Evolutionary conservation across 345 rosid genomes (phyloP).

Genomic region (Citrus glauca): DNA sequence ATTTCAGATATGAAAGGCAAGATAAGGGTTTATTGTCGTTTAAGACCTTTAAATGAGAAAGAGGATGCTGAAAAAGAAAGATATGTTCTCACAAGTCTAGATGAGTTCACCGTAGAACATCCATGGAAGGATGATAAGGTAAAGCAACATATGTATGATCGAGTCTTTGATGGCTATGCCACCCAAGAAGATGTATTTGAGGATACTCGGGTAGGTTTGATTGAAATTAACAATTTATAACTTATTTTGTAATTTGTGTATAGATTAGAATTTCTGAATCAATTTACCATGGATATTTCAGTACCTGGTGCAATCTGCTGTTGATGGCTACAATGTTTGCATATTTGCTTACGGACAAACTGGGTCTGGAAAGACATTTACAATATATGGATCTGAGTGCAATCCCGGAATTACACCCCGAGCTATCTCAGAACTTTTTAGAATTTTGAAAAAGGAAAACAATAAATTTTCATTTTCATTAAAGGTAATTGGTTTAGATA

Average conservation of each 20-base stretch:
- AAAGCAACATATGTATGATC: constrained; percentile 91
- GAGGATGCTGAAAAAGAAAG: constrained; percentile 60
- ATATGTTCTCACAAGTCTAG: constrained; percentile 38
- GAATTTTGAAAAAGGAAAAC: constrained; percentile 64
- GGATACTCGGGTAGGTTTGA: constrained; percentile 69
- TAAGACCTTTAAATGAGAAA: constrained; percentile 80
- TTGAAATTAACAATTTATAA: not conserved
- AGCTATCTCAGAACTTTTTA: constrained; percentile 85
- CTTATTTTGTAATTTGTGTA: not conserved
- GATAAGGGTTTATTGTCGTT: constrained; percentile 85
- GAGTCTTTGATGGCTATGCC: constrained; percentile 74
- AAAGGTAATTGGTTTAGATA: constrained; percentile 47
- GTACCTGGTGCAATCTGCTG: constrained; percentile 94
- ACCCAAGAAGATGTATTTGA: constrained; percentile 84
- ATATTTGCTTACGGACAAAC: constrained; percentile 99
- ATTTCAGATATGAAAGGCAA: constrained; percentile 93
- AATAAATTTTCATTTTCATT: constrained; percentile 80
- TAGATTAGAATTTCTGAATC: not conserved
- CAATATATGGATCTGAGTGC: constrained; percentile 74
- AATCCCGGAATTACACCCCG: constrained; percentile 89
- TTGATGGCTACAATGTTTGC: constrained; percentile 94
- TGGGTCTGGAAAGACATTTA: constrained; percentile 97
- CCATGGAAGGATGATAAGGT: constrained; percentile 88
- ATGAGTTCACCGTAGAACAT: constrained; percentile 94
- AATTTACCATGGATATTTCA: constrained; percentile 20